A percentile compares a stretch with the other conserved stretches of the same genome.
phyloP scores from a whole-genome alignment of 768 basidiomycete genomes.

The Favolaschia claudopus region DNA sequence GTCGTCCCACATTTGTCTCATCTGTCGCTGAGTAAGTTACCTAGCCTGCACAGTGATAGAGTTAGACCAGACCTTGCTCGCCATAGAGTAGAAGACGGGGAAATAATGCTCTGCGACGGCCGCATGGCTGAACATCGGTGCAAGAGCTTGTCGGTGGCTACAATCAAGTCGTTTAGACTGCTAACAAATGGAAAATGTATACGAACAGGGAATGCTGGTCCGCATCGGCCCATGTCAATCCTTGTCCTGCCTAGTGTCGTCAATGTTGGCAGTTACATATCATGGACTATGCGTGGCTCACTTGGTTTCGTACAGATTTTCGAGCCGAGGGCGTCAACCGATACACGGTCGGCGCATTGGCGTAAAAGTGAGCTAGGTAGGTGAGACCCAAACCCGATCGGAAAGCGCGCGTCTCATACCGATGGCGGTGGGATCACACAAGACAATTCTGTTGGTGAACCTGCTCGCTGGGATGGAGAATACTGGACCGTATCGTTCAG shows the following conservation, averaged over 20 bases:
- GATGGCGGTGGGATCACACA: constrained; percentile 19
- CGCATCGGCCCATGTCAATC: constrained; percentile 15
- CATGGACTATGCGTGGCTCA: too few species aligned
- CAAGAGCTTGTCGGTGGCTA: constrained; percentile 20
- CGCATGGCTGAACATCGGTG: constrained; percentile 14
- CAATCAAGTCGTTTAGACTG: background rate
- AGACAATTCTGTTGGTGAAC: constrained; percentile 7
- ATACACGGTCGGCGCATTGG: constrained; percentile 16
- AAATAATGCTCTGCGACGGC: constrained; percentile 1
- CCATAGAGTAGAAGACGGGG: constrained; percentile 9
- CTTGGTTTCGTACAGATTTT: too few species aligned
- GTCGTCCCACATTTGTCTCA: constrained; percentile 7
- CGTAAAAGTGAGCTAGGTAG: constrained; percentile 22
- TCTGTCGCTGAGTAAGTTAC: background rate
- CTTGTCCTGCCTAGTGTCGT: too few species aligned
- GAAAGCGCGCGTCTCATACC: background rate
- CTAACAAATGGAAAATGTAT: background rate
- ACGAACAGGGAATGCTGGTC: constrained; percentile 10
- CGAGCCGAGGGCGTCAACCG: background rate
- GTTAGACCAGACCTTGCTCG: constrained; percentile 1
- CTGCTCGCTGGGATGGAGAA: constrained; percentile 3
- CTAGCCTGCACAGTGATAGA: background rate
- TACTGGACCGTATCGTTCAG: constrained; percentile 12
- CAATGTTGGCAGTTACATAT: too few species aligned
- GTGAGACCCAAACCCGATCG: background rate